Conservation (phyloP, 1,284 basidiomycete species). For the Naganishia liquefaciens region DNA sequence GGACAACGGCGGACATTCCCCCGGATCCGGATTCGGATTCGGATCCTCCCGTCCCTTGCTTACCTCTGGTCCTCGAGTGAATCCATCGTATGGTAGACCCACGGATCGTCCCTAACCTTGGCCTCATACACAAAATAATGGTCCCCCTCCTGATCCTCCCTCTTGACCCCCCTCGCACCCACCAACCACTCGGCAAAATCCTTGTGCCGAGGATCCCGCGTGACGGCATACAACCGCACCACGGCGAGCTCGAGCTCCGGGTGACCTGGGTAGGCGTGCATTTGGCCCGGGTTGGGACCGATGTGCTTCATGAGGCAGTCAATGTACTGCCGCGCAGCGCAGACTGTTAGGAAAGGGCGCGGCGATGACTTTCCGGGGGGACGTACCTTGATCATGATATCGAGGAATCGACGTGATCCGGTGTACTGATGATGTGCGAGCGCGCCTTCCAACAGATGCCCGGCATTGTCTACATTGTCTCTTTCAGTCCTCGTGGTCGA, state of each 20-base stretch:
- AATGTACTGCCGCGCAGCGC: conserved; percentile 36
- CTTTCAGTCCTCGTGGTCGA: not conserved
- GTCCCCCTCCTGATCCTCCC: conserved; percentile 37
- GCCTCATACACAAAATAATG: conserved; percentile 41
- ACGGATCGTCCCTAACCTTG: conserved; percentile 33
- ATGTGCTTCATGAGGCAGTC: conserved; percentile 40
- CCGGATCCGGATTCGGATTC: too few species aligned
- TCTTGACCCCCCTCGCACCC: conserved; percentile 36
- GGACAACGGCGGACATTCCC: too few species aligned
- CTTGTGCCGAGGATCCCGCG: conserved; percentile 39
- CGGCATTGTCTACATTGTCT: conserved; percentile 44
- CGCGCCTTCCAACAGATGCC: conserved; percentile 44
- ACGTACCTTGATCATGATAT: conserved; percentile 45
- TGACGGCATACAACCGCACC: conserved; percentile 40
- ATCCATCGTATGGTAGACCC: conserved; percentile 33
- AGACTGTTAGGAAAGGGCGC: conserved; percentile 5
- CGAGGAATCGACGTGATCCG: conserved; percentile 39
- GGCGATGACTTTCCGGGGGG: not conserved
- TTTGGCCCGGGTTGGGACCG: conserved; percentile 37
- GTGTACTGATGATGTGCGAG: conserved; percentile 42
- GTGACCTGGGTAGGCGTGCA: conserved; percentile 44
- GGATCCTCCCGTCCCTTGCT: too few species aligned
- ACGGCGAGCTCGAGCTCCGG: conserved; percentile 47
- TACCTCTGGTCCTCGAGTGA: conserved; percentile 36
- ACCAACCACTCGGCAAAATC: conserved; percentile 42